phyloP scores from a whole-genome alignment of 306 rosid species.

The Luffa aegyptiaca region DNA sequence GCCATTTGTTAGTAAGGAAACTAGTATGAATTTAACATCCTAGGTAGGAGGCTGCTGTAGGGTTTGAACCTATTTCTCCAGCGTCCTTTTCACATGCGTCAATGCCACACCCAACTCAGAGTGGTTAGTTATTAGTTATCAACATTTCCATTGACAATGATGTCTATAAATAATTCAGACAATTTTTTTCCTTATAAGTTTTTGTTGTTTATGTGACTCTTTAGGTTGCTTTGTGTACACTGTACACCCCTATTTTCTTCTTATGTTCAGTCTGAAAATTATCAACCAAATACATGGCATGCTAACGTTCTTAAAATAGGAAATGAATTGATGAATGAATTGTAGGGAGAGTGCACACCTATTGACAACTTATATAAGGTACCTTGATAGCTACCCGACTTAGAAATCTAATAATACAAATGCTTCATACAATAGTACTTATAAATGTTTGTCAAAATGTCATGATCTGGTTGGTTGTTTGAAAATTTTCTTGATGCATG shows the following conservation, averaged over 20 bases:
- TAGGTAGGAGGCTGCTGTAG: not conserved
- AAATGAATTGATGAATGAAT: not conserved
- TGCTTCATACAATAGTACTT: not conserved
- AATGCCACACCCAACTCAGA: not conserved
- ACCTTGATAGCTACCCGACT: not conserved
- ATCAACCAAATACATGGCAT: not conserved
- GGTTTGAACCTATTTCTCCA: not conserved
- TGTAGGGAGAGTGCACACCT: not conserved
- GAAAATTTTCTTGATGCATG: not conserved
- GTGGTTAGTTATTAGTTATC: not conserved
- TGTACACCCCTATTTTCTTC: not conserved
- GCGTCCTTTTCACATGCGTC: not conserved
- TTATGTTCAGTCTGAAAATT: not conserved
- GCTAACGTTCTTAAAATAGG: not conserved
- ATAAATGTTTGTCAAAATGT: slow-evolving; percentile 1
- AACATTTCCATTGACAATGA: not conserved
- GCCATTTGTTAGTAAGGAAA: not conserved
- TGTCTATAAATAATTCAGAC: not conserved
- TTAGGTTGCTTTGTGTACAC: not conserved
- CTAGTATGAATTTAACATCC: not conserved
- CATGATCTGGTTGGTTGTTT: not conserved
- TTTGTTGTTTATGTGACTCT: not conserved
- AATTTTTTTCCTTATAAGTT: not conserved
- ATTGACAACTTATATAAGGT: not conserved
- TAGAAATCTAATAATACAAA: not conserved